Conservation (phyloP, 768 basidiomycete genomes). For the Goffeauzyma gilvescens region DNA sequence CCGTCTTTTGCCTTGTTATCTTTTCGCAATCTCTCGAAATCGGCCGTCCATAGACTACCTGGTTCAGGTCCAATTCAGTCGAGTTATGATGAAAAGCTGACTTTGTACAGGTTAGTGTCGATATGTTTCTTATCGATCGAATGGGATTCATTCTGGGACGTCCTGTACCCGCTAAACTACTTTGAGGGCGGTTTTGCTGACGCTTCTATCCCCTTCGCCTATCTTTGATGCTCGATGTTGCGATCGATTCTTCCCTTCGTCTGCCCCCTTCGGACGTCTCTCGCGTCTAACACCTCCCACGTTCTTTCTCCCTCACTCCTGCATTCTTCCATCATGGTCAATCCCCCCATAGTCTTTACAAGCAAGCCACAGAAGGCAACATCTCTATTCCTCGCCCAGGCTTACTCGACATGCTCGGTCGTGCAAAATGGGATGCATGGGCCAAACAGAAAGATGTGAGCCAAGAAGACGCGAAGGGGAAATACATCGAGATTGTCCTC, state of each 20-base stretch:
- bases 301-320: background rate
- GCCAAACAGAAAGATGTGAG: constrained; percentile 73
- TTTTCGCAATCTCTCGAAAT: too few relatives aligned
- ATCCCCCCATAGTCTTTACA: background rate
- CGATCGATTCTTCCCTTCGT: too few relatives aligned
- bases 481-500: background rate
- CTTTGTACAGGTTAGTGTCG: constrained; percentile 61
- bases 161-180: too few relatives aligned
- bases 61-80: constrained; percentile 92
- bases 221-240: too few relatives aligned
- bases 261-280: too few relatives aligned
- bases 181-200: too few relatives aligned
- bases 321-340: too few relatives aligned
- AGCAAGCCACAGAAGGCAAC: constrained; percentile 70
- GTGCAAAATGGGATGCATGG: constrained; percentile 97
- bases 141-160: too few relatives aligned
- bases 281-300: too few relatives aligned
- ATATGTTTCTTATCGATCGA: background rate
- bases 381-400: constrained; percentile 59
- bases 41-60: constrained; percentile 58
- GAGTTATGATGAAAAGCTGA: constrained; percentile 81
- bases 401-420: constrained; percentile 73
- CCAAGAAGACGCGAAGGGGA: constrained; percentile 46
- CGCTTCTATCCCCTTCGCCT: too few relatives aligned
- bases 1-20: too few relatives aligned